Conservation (phyloP, 768 basidiomycete species). For the Phaffia tasmanica region DNA sequence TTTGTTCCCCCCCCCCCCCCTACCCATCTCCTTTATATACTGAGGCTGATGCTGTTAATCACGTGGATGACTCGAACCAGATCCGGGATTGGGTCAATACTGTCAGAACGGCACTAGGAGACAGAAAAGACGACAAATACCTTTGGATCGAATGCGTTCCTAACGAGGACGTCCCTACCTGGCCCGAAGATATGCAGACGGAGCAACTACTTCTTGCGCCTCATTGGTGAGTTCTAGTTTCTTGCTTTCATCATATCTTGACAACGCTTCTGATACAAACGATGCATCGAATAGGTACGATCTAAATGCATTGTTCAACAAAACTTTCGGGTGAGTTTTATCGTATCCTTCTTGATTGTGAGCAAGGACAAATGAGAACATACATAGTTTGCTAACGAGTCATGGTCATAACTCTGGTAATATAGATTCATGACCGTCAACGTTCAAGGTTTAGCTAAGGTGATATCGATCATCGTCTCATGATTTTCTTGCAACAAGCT, state of each 20-base stretch:
- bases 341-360: too few species aligned
- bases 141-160: slow-evolving; percentile 78
- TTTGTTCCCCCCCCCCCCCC: background rate
- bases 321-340: slow-evolving; percentile 33
- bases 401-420: slow-evolving; percentile 31
- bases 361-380: background rate
- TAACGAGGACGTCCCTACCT: slow-evolving; percentile 81
- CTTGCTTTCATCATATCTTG: slow-evolving; percentile 32
- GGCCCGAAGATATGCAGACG: slow-evolving; percentile 56
- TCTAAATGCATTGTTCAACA: slow-evolving; percentile 71
- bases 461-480: slow-evolving; percentile 36
- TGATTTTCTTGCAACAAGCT: slow-evolving; percentile 23
- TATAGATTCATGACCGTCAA: slow-evolving; percentile 81
- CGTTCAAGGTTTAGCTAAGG: slow-evolving; percentile 81
- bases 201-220: slow-evolving; percentile 59
- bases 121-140: slow-evolving; percentile 41
- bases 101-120: background rate
- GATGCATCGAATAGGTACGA: slow-evolving; percentile 58
- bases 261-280: background rate
- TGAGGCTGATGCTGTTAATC: background rate
- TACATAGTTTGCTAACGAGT: background rate
- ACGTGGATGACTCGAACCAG: background rate
- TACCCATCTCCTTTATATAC: background rate
- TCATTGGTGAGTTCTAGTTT: slow-evolving; percentile 49
- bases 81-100: slow-evolving; percentile 7